Evolutionary conservation across 202 grass and related monocot genomes (phyloP).

Genomic region (Carex arenaria): DNA sequence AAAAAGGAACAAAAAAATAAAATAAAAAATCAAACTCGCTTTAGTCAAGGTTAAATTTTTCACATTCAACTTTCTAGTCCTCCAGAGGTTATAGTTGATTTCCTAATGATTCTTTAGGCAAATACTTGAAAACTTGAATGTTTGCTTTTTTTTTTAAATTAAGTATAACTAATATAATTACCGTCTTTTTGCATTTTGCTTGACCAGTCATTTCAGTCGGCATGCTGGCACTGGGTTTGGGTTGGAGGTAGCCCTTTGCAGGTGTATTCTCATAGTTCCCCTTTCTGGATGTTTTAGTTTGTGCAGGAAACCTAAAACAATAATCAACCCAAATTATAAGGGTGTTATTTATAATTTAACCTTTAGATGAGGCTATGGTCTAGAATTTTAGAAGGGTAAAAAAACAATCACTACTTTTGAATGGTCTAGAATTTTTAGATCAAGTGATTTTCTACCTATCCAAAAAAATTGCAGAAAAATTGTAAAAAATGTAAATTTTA

Average conservation of each 20-base stretch:
- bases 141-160: neutral
- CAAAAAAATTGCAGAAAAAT: no score
- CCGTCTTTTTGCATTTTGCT: conserved; percentile 38
- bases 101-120: neutral
- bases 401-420: no score
- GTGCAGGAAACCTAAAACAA: conserved; percentile 48
- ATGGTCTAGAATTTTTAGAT: no score
- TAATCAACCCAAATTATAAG: conserved; percentile 7
- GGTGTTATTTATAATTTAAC: conserved; percentile 15
- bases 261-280: conserved; percentile 37
- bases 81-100: neutral
- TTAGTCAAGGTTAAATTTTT: neutral
- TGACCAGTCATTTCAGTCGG: conserved; percentile 32
- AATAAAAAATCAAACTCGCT: neutral
- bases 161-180: neutral
- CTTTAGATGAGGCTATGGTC: neutral
- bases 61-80: neutral
- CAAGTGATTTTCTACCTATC: no score
- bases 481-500: no score
- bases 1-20: neutral
- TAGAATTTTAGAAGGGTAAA: no score
- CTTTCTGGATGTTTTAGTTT: conserved; percentile 46
- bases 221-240: conserved; percentile 21
- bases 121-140: conserved; percentile 6
- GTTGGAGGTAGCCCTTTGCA: conserved; percentile 22